These are phyloP conservation scores for Mrakia hoshinonis DNA, from an alignment of 768 basidiomycete genomes.

Conservation along the genomic window DNA sequence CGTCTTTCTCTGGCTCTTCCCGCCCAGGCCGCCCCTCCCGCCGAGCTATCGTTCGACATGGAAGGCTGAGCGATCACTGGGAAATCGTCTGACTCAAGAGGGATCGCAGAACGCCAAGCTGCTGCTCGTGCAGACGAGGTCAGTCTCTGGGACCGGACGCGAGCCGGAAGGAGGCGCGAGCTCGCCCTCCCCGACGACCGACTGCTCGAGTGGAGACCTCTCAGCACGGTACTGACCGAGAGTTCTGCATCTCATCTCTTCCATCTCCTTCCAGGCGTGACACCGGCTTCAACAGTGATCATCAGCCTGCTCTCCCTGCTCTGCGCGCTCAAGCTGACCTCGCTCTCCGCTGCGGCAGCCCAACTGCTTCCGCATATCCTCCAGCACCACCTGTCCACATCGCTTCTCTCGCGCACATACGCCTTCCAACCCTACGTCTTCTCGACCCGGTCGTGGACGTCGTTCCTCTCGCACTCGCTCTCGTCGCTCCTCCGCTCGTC, in stretches of 20 bases:
- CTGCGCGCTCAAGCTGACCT: neutral
- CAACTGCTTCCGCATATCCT: constrained; percentile 1
- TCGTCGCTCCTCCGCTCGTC: neutral
- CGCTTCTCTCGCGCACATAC: neutral
- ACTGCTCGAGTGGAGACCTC: neutral
- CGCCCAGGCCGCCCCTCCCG: neutral
- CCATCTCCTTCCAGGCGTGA: neutral
- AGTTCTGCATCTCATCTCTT: too few relatives aligned
- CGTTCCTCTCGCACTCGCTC: neutral
- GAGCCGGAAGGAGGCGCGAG: neutral
- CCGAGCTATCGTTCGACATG: neutral
- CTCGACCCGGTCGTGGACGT: neutral
- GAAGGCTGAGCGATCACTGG: neutral
- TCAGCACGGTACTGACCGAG: neutral
- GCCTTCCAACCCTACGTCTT: constrained; percentile 4
- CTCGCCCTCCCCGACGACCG: neutral
- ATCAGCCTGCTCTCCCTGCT: neutral
- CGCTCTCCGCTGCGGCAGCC: neutral
- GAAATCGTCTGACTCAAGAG: neutral
- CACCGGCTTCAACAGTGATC: neutral
- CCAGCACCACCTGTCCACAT: neutral
- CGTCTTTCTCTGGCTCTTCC: constrained; percentile 4
- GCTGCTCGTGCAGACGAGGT: neutral
- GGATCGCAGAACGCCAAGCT: neutral
- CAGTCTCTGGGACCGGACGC: neutral